These are phyloP conservation scores for Xylaria grammica DNA, from an alignment of 495 filamentous ascomycete genomes.

Conservation along the genomic window DNA sequence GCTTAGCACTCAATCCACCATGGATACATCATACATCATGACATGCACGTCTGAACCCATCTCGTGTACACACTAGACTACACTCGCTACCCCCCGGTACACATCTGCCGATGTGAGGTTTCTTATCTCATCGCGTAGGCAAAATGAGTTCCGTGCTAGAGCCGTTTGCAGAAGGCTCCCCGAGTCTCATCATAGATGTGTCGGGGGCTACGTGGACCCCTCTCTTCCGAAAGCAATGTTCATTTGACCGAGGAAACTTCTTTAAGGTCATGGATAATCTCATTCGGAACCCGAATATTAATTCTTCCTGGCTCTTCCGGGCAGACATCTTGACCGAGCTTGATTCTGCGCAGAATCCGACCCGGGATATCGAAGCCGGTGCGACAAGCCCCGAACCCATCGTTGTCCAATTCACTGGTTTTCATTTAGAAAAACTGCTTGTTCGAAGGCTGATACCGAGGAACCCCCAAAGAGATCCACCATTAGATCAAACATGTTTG, in stretches of 20 bases:
- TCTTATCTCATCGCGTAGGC: background rate
- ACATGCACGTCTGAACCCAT: too few species aligned
- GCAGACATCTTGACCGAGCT: slow-evolving; percentile 76
- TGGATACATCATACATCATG: too few species aligned
- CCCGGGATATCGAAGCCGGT: slow-evolving; percentile 8
- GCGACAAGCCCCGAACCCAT: slow-evolving; percentile 37
- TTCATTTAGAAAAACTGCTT: slow-evolving; percentile 62
- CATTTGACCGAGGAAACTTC: slow-evolving; percentile 66
- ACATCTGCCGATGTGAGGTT: slow-evolving; percentile 16
- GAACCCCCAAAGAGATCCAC: slow-evolving; percentile 74
- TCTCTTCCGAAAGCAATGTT: slow-evolving; percentile 56
- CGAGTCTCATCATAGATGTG: slow-evolving; percentile 35
- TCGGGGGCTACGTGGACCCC: slow-evolving; percentile 52
- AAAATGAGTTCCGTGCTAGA: slow-evolving; percentile 39
- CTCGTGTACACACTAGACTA: too few species aligned
- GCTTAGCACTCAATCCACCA: too few species aligned
- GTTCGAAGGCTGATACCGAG: slow-evolving; percentile 79
- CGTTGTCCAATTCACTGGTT: slow-evolving; percentile 55
- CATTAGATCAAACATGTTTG: slow-evolving; percentile 80
- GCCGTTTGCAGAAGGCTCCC: slow-evolving; percentile 40
- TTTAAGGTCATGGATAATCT: slow-evolving; percentile 70
- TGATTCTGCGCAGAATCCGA: slow-evolving; percentile 33
- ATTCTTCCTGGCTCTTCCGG: slow-evolving; percentile 79
- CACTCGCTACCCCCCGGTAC: too few species aligned
- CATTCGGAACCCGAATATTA: slow-evolving; percentile 85